These are phyloP conservation scores for Naegleria lovaniensis DNA, from an alignment of 208 protist genomes.

Conservation along the genomic window DNA sequence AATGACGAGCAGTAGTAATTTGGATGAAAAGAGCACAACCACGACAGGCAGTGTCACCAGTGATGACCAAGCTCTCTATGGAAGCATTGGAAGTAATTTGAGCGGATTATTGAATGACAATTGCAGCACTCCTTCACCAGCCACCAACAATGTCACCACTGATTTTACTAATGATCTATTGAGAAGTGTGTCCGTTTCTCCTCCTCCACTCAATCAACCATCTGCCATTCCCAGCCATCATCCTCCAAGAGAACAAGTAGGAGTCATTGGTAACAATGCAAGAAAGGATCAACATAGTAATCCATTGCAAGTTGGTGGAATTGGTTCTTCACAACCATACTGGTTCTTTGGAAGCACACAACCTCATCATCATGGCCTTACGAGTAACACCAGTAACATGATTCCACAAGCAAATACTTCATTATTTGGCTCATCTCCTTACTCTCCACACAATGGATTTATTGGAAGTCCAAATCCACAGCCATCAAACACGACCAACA, in stretches of 20 bases:
- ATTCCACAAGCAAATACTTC: not conserved
- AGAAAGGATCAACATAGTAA: not conserved
- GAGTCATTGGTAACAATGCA: not conserved
- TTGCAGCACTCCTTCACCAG: not conserved
- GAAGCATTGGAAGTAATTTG: not conserved
- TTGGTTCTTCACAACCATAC: not conserved
- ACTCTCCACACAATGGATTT: not conserved
- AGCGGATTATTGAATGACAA: not conserved
- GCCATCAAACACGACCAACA: not conserved
- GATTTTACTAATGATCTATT: not conserved
- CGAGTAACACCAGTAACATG: too few relatives aligned
- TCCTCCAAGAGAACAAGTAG: not conserved
- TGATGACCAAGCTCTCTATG: not conserved
- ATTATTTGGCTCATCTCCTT: not conserved
- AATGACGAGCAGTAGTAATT: not conserved
- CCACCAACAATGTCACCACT: not conserved
- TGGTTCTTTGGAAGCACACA: not conserved
- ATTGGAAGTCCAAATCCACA: not conserved
- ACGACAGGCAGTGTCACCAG: not conserved
- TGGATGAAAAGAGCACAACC: not conserved
- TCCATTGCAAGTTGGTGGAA: not conserved
- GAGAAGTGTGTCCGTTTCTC: not conserved
- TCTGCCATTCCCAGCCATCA: not conserved
- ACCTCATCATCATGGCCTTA: not conserved
- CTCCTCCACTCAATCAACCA: not conserved